These are phyloP conservation scores for Russula lepida DNA, from an alignment of 768 basidiomycete species.

Conservation along the genomic window DNA sequence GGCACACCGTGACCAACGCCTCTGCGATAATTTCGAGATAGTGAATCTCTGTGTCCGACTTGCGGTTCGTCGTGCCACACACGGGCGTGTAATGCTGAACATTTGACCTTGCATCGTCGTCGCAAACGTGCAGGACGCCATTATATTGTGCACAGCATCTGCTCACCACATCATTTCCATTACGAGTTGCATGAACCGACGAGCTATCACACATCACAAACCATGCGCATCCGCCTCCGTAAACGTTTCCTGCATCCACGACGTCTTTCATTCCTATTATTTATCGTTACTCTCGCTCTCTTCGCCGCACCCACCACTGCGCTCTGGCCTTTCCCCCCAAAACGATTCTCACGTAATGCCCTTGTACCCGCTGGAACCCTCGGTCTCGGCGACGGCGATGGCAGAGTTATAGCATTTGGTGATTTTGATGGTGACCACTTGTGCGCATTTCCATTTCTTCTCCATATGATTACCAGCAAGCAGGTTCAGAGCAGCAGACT, in stretches of 20 bases:
- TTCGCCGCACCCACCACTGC: slow-evolving; percentile 9
- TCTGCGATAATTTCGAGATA: too few relatives aligned
- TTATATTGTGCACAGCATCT: not conserved
- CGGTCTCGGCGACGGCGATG: slow-evolving; percentile 57
- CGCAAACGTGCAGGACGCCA: not conserved
- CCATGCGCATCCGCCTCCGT: slow-evolving; percentile 2
- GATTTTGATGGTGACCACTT: slow-evolving; percentile 96
- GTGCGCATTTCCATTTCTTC: slow-evolving; percentile 37
- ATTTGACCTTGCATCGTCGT: not conserved
- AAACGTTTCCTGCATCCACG: slow-evolving; percentile 11
- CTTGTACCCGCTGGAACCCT: slow-evolving; percentile 73
- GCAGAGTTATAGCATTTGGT: slow-evolving; percentile 79
- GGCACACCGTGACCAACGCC: too few relatives aligned
- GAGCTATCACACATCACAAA: not conserved
- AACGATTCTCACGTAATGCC: slow-evolving; percentile 75
- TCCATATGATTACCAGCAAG: slow-evolving; percentile 8
- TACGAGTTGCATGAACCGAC: not conserved
- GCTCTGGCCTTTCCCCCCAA: slow-evolving; percentile 82
- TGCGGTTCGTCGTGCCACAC: too few relatives aligned
- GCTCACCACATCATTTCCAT: not conserved
- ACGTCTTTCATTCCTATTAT: slow-evolving; percentile 10
- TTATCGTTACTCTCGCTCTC: not conserved
- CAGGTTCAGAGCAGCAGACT: not conserved
- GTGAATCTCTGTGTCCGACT: too few relatives aligned
- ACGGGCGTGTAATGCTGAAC: too few relatives aligned